Evolutionary conservation across 2,329 filamentous ascomycete species (phyloP), one percentile per base, ranked within the genome.

Genomic region (Fusarium armeniacum): DNA sequence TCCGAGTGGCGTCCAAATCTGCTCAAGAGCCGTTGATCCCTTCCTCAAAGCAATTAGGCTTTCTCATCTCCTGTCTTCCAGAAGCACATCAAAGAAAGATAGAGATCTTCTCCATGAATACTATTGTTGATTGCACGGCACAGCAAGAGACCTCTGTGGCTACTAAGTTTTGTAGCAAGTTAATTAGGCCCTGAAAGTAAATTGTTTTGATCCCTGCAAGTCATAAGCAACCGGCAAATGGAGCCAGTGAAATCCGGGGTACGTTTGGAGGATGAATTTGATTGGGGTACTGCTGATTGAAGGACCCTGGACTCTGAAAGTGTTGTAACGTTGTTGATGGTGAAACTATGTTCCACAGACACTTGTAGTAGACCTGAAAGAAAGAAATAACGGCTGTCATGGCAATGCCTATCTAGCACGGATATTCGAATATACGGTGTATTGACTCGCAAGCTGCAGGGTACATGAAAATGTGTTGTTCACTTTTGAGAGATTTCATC

Each of bases 201-300:
- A 28, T 18, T 40, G 35, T 20, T 20, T 28, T 22, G 18, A 62
- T 41, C 63, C 63, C 61, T 67, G 63, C 26, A 47, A 52, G 62
- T 65, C 55, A 22, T 56, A 62, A 64, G 68, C 58, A 57, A 47
- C 8, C 49, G n/a, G 24, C 26, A 52, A 40, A 61, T 28, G 16
- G 18, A 61, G 50, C 24, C 47, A 54, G 18, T 46, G 4, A 40
- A 70, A 70, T 71, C 67, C 35, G 67, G 67, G 67, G 67, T 60
- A 46, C 35, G 30, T 50, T 46, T 62, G 66, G 56, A 56, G 33
- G 67, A 53, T 41, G 38, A 22, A 32, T 58, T 22, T 36, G 30
- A 22, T 30, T 40, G 36, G n/a, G 33, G 22, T 44, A 16, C 22
- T 41, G 13, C 15, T 43, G 40, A 24, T 24, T 24, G 22, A 41